These are phyloP conservation scores for Suillus placidus DNA, from an alignment of 768 basidiomycete genomes.

Conservation along the genomic window DNA sequence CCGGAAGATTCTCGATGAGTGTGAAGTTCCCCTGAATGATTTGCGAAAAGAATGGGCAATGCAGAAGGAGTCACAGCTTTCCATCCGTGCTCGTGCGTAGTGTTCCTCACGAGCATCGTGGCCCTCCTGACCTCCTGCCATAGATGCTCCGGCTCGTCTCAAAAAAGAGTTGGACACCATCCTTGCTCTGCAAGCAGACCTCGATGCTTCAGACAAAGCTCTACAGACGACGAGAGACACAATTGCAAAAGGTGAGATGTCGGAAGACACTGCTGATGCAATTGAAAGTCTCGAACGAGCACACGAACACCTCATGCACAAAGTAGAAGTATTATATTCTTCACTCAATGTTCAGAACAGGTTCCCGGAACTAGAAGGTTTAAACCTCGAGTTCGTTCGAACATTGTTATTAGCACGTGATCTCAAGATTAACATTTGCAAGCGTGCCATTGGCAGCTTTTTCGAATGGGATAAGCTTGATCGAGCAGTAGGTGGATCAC, in stretches of 20 bases:
- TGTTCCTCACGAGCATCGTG: neutral
- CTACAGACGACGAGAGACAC: slow-evolving; percentile 17
- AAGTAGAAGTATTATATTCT: slow-evolving; percentile 36
- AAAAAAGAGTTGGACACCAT: slow-evolving; percentile 37
- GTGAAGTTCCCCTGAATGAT: neutral
- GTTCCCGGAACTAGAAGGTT: slow-evolving; percentile 36
- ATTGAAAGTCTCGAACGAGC: slow-evolving; percentile 23
- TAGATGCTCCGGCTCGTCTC: slow-evolving; percentile 31
- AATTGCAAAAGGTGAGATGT: slow-evolving; percentile 12
- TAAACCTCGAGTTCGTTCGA: slow-evolving; percentile 18
- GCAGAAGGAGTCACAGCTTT: slow-evolving; percentile 12
- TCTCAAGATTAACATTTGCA: slow-evolving; percentile 13
- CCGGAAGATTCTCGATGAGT: neutral
- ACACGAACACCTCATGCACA: slow-evolving; percentile 17
- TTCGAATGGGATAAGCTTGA: slow-evolving; percentile 41
- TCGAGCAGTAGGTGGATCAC: slow-evolving; percentile 35
- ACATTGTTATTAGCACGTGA: slow-evolving; percentile 13
- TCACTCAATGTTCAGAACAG: slow-evolving; percentile 35
- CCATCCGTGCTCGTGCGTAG: slow-evolving; percentile 8
- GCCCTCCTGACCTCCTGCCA: neutral
- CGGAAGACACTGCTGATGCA: slow-evolving; percentile 11
- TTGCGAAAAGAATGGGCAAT: slow-evolving; percentile 7
- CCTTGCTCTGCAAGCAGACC: slow-evolving; percentile 31
- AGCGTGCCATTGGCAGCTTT: slow-evolving; percentile 21
- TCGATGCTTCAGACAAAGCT: slow-evolving; percentile 27